A percentile compares a stretch with the other conserved stretches of the same genome.
Conservation (phyloP, 768 basidiomycete genomes). For the Leccinum aurantiacum region DNA sequence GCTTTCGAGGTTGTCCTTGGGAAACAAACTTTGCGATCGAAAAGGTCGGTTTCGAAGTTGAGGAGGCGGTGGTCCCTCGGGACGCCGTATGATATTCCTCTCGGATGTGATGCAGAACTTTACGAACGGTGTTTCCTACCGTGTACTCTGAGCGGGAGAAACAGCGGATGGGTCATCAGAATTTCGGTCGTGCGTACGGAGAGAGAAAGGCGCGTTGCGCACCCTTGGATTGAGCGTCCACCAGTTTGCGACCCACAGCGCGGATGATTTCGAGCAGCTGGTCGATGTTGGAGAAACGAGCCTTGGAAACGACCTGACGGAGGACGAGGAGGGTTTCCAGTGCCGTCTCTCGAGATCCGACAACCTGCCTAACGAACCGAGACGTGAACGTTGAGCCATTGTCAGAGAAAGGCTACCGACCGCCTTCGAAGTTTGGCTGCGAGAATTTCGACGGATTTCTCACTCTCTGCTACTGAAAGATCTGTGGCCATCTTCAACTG, state of each 20-base stretch:
- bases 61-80: conserved; percentile 41
- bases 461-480: conserved; percentile 38
- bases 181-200: conserved; percentile 1
- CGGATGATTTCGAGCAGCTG: conserved; percentile 81
- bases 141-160: conserved; percentile 68
- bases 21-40: conserved; percentile 85
- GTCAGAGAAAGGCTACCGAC: conserved; percentile 42
- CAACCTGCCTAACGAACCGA: conserved; percentile 65
- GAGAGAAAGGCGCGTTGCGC: conserved; percentile 2
- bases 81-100: conserved; percentile 92
- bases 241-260: conserved; percentile 72
- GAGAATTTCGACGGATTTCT: conserved; percentile 65
- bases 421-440: conserved; percentile 70
- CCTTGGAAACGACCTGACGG: conserved; percentile 85
- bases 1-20: conserved; percentile 64
- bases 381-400: background rate
- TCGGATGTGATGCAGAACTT: conserved; percentile 88
- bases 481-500: conserved; percentile 44
- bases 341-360: conserved; percentile 88
- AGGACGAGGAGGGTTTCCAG: conserved; percentile 87
- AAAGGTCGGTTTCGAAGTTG: conserved; percentile 45
- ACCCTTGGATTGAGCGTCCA: conserved; percentile 97
- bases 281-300: conserved; percentile 83
- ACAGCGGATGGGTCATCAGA: background rate
- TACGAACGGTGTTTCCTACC: conserved; percentile 91